Base-by-base conservation (phyloP, 2,329 filamentous ascomycete species). In the Colletotrichum musae region DNA sequence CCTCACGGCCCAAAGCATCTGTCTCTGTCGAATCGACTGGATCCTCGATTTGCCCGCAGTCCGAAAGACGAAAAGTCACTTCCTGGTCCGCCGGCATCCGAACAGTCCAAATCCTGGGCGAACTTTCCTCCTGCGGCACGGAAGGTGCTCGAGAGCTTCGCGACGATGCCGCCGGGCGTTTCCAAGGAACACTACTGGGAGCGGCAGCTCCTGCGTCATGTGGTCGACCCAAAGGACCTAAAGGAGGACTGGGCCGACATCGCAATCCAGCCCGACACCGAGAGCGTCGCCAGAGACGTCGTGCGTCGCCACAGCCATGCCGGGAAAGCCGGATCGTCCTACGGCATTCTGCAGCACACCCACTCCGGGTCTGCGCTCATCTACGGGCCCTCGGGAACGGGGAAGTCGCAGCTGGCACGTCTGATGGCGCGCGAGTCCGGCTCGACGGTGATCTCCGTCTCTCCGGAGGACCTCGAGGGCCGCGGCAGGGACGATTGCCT, bases 301-400 rank as follows among this genome's bases (percentile, higher is more conserved):
- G 13, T 57, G 16, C 13, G 51, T 5, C 15, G 28, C 12, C 48
- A 64, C 15, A 7, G n/a, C 7, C 24, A 24, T 5, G 39, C 51
- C 12, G 26, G 16, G 12, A 36, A 3, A 6, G 6, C 48, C 7
- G 21, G 4, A 12, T 13, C 28, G 9, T n/a, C 59, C 4, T 63
- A 70, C 43, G 74, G 74, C 24, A 60, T 75, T 13, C 72, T 76
- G n/a, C n/a, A 41, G 2, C 41, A 51, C 15, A 68, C 69, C 18
- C 28, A 54, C 24, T 54, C 75, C 48, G 72, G 70, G 0, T 74
- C 72, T 0, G 72, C 74, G 6, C 36, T 77, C 1, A 70, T 77
- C 7, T 77, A 74, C 41, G 77, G 77, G 3, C 76, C 76, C 2
- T 73, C 76, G 0, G 77, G 77, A 0, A 78, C 77, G 3, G 76